phyloP scores from a whole-genome alignment of 2,329 filamentous ascomycete species.

The Fusarium sp. region DNA sequence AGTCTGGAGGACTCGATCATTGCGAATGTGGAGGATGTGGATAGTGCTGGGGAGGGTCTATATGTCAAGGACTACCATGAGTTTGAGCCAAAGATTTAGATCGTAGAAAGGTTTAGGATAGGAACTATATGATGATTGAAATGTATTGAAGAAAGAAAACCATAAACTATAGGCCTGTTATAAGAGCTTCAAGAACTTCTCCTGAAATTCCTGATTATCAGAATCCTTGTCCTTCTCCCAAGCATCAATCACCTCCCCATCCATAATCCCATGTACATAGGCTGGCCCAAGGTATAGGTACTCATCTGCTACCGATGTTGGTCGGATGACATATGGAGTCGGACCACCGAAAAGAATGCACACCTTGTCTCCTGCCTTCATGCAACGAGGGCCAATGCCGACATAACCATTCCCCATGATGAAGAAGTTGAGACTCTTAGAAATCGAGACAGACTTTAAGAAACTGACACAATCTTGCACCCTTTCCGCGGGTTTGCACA shows the following conservation, averaged over 20 bases:
- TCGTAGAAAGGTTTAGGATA: accelerated
- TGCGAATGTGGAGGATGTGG: neutral
- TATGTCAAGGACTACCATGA: neutral
- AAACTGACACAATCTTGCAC: no score
- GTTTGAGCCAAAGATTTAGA: neutral
- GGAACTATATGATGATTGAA: no score
- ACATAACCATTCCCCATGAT: neutral
- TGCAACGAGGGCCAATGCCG: accelerated
- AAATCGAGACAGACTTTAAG: accelerated
- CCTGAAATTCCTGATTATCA: neutral
- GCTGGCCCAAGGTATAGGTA: neutral
- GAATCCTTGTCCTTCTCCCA: neutral
- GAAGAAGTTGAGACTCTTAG: neutral
- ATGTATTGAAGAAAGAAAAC: no score
- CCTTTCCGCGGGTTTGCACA: no score
- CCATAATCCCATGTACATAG: neutral
- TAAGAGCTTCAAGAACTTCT: accelerated
- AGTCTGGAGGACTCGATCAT: conserved; percentile 22
- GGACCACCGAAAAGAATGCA: neutral
- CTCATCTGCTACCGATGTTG: accelerated
- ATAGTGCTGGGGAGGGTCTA: neutral
- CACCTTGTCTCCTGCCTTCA: neutral
- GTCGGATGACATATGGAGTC: accelerated
- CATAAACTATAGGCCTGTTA: neutral
- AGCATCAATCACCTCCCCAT: neutral